Percentiles rank a stretch among this genome's conserved stretches.
Evolutionary conservation across 495 filamentous ascomycete genomes (phyloP).

Genomic region (Lasiosphaeria hispida): DNA sequence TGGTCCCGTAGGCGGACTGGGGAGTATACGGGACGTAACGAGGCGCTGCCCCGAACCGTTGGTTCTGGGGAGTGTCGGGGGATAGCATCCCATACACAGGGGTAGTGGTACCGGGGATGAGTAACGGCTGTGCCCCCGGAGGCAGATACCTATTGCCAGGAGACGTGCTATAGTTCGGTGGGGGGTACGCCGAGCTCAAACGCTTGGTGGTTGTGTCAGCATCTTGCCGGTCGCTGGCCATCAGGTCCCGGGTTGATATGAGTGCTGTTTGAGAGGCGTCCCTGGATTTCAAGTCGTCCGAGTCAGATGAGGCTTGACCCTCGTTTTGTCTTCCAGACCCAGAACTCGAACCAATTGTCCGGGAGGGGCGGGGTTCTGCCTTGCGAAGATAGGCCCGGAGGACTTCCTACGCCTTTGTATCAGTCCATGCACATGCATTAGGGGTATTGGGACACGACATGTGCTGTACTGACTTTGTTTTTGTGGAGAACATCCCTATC

Average conservation of each 20-base stretch:
- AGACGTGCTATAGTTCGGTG: conserved; percentile 26
- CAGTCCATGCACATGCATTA: not conserved
- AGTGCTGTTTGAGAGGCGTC: conserved; percentile 29
- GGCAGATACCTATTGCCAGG: conserved; percentile 28
- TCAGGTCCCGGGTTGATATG: conserved; percentile 46
- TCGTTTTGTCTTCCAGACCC: no score
- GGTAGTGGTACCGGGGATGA: conserved; percentile 20
- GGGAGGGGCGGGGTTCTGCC: conserved; percentile 40
- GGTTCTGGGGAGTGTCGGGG: conserved; percentile 7
- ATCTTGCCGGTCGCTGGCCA: conserved; percentile 37
- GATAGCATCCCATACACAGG: conserved; percentile 14
- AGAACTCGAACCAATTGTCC: not conserved
- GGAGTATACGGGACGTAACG: conserved; percentile 32
- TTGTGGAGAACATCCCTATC: conserved; percentile 46
- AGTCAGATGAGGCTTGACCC: conserved; percentile 27
- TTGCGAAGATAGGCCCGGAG: conserved; percentile 55
- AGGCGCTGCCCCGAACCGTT: conserved; percentile 23
- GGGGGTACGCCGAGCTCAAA: conserved; percentile 19
- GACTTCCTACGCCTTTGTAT: conserved; percentile 39
- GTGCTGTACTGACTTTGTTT: conserved; percentile 43
- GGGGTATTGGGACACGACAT: not conserved
- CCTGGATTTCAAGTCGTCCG: conserved; percentile 25
- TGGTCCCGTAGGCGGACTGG: conserved; percentile 27
- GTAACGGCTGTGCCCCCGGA: conserved; percentile 18
- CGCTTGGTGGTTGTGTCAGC: conserved; percentile 31